Conservation (phyloP, 129 eudicot species). For the Flaveria robusta region DNA sequence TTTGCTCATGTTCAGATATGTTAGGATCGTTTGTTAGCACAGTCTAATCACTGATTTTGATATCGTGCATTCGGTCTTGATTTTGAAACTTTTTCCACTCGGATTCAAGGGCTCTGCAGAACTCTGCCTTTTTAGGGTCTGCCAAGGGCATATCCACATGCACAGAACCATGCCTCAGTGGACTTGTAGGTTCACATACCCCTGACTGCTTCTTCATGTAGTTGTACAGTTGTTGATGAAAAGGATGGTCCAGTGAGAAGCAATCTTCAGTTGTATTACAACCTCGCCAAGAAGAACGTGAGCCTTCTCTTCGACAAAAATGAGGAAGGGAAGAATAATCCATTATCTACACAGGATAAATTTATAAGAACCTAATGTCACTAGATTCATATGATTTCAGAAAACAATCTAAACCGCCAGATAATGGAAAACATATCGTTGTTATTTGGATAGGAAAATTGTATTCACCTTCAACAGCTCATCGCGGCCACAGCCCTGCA, state of each 20-base stretch:
- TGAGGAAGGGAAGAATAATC: slow-evolving; percentile 67
- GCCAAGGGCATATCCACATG: slow-evolving; percentile 54
- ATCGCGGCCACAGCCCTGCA: slow-evolving; percentile 68
- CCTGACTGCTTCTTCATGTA: slow-evolving; percentile 61
- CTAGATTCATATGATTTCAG: slow-evolving; percentile 2
- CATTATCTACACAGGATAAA: slow-evolving; percentile 54
- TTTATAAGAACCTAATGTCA: background rate
- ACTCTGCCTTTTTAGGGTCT: slow-evolving; percentile 43
- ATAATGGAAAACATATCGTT: background rate
- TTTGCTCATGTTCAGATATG: slow-evolving; percentile 19
- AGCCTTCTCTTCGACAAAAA: slow-evolving; percentile 63
- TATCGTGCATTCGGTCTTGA: slow-evolving; percentile 45
- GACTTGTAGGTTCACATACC: slow-evolving; percentile 32
- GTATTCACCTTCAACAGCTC: slow-evolving; percentile 58
- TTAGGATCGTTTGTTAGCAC: slow-evolving; percentile 10
- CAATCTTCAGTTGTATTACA: slow-evolving; percentile 40
- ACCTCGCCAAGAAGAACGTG: slow-evolving; percentile 51
- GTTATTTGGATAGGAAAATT: background rate
- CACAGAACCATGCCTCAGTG: slow-evolving; percentile 62
- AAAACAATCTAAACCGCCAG: background rate
- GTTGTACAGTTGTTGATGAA: slow-evolving; percentile 65
- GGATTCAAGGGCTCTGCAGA: slow-evolving; percentile 53
- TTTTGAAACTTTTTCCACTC: slow-evolving; percentile 48
- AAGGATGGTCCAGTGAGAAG: slow-evolving; percentile 64
- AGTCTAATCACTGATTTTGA: slow-evolving; percentile 41